A percentile compares a stretch with the other conserved stretches of the same genome.
phyloP scores from a whole-genome alignment of 2,329 filamentous ascomycete genomes.

The Coccinonectria pachysandricola region DNA sequence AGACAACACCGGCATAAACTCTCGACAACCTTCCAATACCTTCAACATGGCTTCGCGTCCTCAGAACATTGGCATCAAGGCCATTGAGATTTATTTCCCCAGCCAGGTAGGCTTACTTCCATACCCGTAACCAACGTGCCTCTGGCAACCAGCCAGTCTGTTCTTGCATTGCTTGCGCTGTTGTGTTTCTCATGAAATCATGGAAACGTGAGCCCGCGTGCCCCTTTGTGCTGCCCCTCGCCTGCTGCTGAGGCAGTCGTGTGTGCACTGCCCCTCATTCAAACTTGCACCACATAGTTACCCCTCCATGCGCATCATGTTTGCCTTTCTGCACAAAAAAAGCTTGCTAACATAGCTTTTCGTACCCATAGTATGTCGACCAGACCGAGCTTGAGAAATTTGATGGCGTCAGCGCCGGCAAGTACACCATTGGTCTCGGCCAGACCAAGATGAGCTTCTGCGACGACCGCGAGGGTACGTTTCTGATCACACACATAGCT shows the following conservation, averaged over 20 bases:
- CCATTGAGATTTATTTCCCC: constrained; percentile 84
- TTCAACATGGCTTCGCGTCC: constrained; percentile 61
- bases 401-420: constrained; percentile 70
- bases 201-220: too few relatives aligned
- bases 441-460: constrained; percentile 92
- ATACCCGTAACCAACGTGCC: too few relatives aligned
- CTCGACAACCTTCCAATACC: constrained; percentile 2
- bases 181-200: constrained; percentile 14
- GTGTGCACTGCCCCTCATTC: constrained; percentile 17
- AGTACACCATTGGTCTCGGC: constrained; percentile 85
- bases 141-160: too few relatives aligned
- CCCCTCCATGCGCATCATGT: constrained; percentile 18
- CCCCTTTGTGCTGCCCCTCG: constrained; percentile 12
- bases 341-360: too few relatives aligned
- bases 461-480: constrained; percentile 71
- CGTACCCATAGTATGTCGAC: constrained; percentile 61
- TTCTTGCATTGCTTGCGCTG: too few relatives aligned
- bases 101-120: constrained; percentile 73
- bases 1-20: too few relatives aligned
- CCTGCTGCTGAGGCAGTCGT: constrained; percentile 5
- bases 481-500: too few relatives aligned
- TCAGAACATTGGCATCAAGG: constrained; percentile 85
- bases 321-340: too few relatives aligned
- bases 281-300: constrained; percentile 8
- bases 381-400: constrained; percentile 77